Percentiles rank a stretch among this genome's conserved stretches.
Conservation (phyloP, 495 filamentous ascomycete species). For the Aspergillus homomorphus region DNA sequence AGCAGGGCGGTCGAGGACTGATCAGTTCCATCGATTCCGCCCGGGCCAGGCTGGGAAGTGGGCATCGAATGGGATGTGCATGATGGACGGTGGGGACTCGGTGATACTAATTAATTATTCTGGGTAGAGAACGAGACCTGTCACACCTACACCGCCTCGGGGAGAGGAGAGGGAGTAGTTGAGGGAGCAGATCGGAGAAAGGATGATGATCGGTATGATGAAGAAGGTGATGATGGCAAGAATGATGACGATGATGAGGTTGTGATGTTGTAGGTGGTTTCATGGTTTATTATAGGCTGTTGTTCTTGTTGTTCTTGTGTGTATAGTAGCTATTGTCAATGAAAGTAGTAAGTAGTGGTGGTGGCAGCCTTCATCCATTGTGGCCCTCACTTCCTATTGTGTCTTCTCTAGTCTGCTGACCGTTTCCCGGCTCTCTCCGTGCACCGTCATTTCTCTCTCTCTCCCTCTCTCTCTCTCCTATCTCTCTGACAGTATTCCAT, state of each 20-base stretch:
- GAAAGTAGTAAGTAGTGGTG: too few relatives aligned
- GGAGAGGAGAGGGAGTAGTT: too few relatives aligned
- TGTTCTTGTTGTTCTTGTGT: too few relatives aligned
- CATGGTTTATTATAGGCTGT: background rate
- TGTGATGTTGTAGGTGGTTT: background rate
- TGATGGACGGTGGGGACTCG: constrained; percentile 11
- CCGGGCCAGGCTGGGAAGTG: constrained; percentile 4
- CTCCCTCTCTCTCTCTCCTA: too few relatives aligned
- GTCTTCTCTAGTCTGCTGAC: background rate
- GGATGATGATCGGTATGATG: background rate
- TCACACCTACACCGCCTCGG: constrained; percentile 16
- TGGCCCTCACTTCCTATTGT: too few relatives aligned
- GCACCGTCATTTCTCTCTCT: too few relatives aligned
- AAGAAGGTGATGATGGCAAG: background rate
- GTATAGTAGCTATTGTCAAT: background rate
- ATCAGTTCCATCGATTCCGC: background rate
- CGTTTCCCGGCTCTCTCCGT: too few relatives aligned
- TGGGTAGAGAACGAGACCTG: constrained; percentile 7
- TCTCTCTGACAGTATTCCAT: too few relatives aligned
- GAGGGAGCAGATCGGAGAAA: too few relatives aligned
- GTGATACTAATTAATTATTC: background rate
- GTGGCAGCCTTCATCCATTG: too few relatives aligned
- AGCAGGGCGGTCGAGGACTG: background rate
- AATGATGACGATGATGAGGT: background rate
- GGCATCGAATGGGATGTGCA: background rate